These are phyloP conservation scores for Colletotrichum tanaceti DNA, from an alignment of 2,329 filamentous ascomycete genomes.

Conservation along the genomic window DNA sequence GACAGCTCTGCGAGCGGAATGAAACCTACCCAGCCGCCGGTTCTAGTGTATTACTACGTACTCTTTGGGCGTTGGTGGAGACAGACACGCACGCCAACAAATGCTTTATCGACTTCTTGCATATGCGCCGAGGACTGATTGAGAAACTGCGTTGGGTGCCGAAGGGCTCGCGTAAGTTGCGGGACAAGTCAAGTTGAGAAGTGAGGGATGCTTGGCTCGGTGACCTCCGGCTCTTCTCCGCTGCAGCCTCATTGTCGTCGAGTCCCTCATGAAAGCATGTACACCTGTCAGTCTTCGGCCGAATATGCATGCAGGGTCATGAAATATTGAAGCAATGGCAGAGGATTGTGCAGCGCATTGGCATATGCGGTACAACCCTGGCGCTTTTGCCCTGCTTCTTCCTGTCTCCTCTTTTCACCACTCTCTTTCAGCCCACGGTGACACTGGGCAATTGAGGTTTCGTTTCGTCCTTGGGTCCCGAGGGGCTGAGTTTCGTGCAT, in stretches of 20 bases:
- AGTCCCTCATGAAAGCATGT: not conserved
- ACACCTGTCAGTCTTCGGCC: constrained; percentile 19
- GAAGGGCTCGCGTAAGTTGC: not conserved
- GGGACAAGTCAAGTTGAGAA: constrained; percentile 4
- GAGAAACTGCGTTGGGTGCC: not conserved
- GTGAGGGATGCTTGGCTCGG: not conserved
- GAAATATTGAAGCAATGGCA: constrained; percentile 33
- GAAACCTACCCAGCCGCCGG: not conserved
- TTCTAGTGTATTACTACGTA: too few relatives aligned
- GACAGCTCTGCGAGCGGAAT: not conserved
- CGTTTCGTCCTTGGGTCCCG: not conserved
- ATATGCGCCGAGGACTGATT: constrained; percentile 11
- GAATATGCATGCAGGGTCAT: constrained; percentile 33
- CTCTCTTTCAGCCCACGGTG: not conserved
- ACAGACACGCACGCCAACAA: constrained; percentile 6
- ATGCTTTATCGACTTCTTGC: constrained; percentile 19
- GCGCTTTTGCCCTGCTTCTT: constrained; percentile 12
- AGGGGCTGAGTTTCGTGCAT: constrained; percentile 9
- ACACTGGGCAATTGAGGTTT: not conserved
- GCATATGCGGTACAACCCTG: constrained; percentile 31
- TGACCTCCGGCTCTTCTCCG: constrained; percentile 5
- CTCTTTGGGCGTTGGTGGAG: constrained; percentile 5
- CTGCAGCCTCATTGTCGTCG: not conserved
- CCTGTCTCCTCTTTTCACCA: not conserved
- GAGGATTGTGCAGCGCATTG: constrained; percentile 37